phyloP scores from a whole-genome alignment of 352 stramenopile species.

The Phytophthora parvispora region DNA sequence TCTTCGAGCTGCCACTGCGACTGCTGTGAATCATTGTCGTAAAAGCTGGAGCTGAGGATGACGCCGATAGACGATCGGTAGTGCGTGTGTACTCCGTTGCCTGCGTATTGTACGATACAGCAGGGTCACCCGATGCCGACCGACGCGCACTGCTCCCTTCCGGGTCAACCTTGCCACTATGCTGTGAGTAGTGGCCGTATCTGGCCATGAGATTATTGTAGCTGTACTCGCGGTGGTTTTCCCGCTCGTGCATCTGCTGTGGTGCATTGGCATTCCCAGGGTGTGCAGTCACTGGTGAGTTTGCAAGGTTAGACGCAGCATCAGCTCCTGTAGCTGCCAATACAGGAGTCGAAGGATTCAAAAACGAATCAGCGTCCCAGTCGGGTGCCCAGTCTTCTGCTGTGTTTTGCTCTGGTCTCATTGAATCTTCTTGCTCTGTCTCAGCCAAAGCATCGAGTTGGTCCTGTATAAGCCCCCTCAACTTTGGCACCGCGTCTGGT shows the following conservation, averaged over 20 bases:
- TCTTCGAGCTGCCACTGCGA: conserved; percentile 31
- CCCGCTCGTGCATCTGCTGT: conserved; percentile 37
- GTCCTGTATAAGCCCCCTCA: conserved; percentile 68
- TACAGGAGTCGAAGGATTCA: neutral
- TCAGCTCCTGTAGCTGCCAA: neutral
- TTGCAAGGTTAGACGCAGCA: neutral
- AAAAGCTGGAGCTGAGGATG: conserved; percentile 24
- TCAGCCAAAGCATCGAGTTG: conserved; percentile 55
- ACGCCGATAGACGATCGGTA: conserved; percentile 10
- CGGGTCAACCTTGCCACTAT: conserved; percentile 67
- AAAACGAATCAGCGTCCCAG: conserved; percentile 10
- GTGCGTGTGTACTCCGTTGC: conserved; percentile 41
- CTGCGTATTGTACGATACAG: conserved; percentile 51
- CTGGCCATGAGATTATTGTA: conserved; percentile 84
- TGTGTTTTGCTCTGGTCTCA: conserved; percentile 2
- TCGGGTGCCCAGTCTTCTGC: conserved; percentile 20
- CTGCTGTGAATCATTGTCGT: conserved; percentile 20
- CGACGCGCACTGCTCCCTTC: conserved; percentile 11
- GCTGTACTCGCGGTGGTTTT: conserved; percentile 68
- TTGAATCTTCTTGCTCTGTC: conserved; percentile 31
- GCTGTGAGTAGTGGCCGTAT: conserved; percentile 78
- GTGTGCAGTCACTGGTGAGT: neutral
- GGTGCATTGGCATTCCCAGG: neutral
- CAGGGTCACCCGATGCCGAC: conserved; percentile 27
- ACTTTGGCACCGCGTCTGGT: conserved; percentile 57